These are phyloP conservation scores for Phytophthora boehmeriae DNA, from an alignment of 352 stramenopile species.

Conservation along the genomic window DNA sequence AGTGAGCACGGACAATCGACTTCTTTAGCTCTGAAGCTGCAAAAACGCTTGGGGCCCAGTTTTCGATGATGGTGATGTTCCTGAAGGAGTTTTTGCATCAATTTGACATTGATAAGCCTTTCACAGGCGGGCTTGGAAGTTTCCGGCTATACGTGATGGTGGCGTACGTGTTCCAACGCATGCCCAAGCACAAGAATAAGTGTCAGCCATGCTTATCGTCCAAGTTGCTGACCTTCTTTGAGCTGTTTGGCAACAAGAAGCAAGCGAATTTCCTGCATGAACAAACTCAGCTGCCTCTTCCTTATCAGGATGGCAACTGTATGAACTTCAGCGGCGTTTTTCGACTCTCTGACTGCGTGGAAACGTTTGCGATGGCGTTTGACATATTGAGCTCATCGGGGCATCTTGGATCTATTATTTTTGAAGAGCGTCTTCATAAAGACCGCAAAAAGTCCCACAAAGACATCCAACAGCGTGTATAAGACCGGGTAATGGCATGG, in stretches of 20 bases:
- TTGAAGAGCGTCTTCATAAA: slow-evolving; percentile 54
- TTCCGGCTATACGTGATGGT: slow-evolving; percentile 87
- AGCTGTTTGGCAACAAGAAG: slow-evolving; percentile 70
- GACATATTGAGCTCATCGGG: slow-evolving; percentile 56
- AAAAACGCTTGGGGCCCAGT: slow-evolving; percentile 49
- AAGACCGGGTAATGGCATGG: slow-evolving; percentile 1
- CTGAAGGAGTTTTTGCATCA: slow-evolving; percentile 84
- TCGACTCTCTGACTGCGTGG: slow-evolving; percentile 65
- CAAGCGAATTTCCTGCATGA: slow-evolving; percentile 53
- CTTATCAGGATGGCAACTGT: slow-evolving; percentile 36
- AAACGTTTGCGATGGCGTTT: slow-evolving; percentile 72
- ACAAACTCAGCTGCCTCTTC: slow-evolving; percentile 54
- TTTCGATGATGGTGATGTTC: slow-evolving; percentile 63
- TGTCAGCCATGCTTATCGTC: slow-evolving; percentile 21
- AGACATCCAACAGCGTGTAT: slow-evolving; percentile 14
- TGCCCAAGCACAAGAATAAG: slow-evolving; percentile 19
- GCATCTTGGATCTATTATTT: slow-evolving; percentile 65
- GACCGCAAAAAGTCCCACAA: slow-evolving; percentile 42
- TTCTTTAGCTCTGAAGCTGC: slow-evolving; percentile 53
- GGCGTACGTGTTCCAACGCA: slow-evolving; percentile 58
- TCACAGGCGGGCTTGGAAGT: slow-evolving; percentile 76
- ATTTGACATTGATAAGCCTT: slow-evolving; percentile 81
- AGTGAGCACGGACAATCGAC: slow-evolving; percentile 76
- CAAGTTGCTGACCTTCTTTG: slow-evolving; percentile 63
- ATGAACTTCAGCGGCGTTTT: slow-evolving; percentile 73